These are phyloP conservation scores for Strobilomyces dryophilus DNA, from an alignment of 768 basidiomycete species.

Conservation along the genomic window DNA sequence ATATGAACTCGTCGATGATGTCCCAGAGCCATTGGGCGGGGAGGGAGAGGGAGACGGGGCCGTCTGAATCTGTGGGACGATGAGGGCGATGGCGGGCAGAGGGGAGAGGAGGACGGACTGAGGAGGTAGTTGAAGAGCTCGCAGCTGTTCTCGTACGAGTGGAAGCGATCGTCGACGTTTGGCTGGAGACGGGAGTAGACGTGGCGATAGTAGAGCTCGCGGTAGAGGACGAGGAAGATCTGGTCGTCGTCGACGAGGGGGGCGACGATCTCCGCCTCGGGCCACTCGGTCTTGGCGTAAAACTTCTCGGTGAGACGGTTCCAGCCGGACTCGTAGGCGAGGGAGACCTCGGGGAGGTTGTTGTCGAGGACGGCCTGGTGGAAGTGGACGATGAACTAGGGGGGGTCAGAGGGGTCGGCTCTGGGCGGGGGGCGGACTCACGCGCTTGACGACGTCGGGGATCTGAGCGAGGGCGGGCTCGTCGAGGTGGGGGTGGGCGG, in stretches of 20 bases:
- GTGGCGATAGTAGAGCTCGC: constrained; percentile 92
- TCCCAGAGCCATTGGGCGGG: constrained; percentile 99
- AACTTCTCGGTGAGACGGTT: constrained; percentile 95
- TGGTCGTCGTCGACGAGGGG: constrained; percentile 94
- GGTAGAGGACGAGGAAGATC: constrained; percentile 94
- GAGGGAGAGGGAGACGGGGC: constrained; percentile 84
- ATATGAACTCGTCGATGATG: constrained; percentile 96
- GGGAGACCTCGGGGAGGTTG: constrained; percentile 85
- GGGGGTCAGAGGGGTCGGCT: background rate
- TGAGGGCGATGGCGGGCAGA: background rate
- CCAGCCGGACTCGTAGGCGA: constrained; percentile 97
- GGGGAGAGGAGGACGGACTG: constrained; percentile 42
- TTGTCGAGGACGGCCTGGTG: constrained; percentile 90
- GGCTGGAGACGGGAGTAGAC: constrained; percentile 95
- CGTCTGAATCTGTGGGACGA: constrained; percentile 65
- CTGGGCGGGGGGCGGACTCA: constrained; percentile 34
- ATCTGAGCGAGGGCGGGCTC: constrained; percentile 78
- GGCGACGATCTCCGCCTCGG: constrained; percentile 92
- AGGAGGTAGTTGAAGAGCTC: constrained; percentile 97
- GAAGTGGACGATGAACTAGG: constrained; percentile 90
- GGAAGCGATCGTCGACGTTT: constrained; percentile 96
- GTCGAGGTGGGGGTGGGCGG: constrained; percentile 55
- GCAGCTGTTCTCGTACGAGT: constrained; percentile 97
- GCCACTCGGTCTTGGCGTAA: constrained; percentile 94
- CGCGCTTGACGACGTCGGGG: constrained; percentile 86